Base-by-base conservation (phyloP, 2,329 filamentous ascomycete genomes). In the Chrysoporthe deuterocubensis region DNA sequence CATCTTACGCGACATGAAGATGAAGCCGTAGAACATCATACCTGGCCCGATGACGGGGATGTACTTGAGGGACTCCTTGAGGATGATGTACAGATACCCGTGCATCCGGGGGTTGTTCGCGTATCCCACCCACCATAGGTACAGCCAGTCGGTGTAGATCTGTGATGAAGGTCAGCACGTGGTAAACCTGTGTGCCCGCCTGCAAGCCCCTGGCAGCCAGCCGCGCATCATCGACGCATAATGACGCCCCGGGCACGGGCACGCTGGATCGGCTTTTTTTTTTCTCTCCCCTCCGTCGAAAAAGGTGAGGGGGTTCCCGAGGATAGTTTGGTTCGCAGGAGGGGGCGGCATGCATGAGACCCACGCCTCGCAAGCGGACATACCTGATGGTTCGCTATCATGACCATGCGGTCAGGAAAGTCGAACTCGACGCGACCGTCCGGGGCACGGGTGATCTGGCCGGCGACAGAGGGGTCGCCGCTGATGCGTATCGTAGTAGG, bases 51-150 rank as follows among this genome's bases (percentile, higher is more conserved):
- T 85, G 64, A 96, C 80, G 1, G 93, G 93, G 18, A 97, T 89
- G 72, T 89, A 90, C 77, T 92, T 94, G 70, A 97, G 82, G 1
- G 92, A 94, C 76, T 97, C 92, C 75, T 97, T 97, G 64, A 96
- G 82, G 74, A 97, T 95, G 76, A 97, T 97, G 81, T 93, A 96
- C 74, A 97, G 85, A 75, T 93, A 91, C 13, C 94, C 93, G 74
- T 96, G 92, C 87, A 93, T 93, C 64, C 86, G 85, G 67, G 91
- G 92, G 1, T 74, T 78, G 75, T 90, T 90, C 37, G 92, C 93
- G 74, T 97, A 97, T n/a, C 90, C 92, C 37, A 93, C 90, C 93
- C 93, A 97, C 93, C 93, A 97, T 8, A 97, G 86, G 76, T 97
- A 97, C 9, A 96, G 80, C 93, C 93, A 97, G 79, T 97, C 93